These are phyloP conservation scores for Lecanosticta acicola DNA, from an alignment of 2,329 filamentous ascomycete genomes.

Conservation along the genomic window DNA sequence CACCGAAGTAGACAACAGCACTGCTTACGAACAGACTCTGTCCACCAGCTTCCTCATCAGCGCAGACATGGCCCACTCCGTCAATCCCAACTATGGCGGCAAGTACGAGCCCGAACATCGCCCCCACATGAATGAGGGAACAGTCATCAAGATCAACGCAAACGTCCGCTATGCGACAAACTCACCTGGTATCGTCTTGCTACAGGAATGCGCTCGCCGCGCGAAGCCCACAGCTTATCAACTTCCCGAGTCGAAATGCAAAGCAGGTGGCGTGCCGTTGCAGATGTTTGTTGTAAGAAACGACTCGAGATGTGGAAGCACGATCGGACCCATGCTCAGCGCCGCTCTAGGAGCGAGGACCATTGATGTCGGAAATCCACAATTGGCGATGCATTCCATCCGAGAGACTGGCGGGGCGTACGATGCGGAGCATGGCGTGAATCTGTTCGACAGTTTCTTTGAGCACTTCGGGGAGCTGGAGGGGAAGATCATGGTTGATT, in stretches of 20 bases:
- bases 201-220: conserved; percentile 74
- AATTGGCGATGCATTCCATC: conserved; percentile 95
- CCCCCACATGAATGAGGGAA: conserved; percentile 92
- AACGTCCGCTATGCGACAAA: conserved; percentile 97
- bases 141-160: conserved; percentile 96
- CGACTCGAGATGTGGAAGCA: conserved; percentile 89
- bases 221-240: conserved; percentile 42
- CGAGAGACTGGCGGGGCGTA: conserved; percentile 84
- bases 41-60: conserved; percentile 89
- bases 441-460: conserved; percentile 84
- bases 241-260: conserved; percentile 35
- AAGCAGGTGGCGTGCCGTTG: conserved; percentile 68
- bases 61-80: conserved; percentile 94
- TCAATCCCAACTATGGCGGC: conserved; percentile 87
- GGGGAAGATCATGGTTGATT: conserved; percentile 78
- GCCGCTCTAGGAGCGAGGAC: conserved; percentile 82
- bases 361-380: conserved; percentile 86
- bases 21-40: conserved; percentile 88
- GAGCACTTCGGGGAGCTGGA: conserved; percentile 77
- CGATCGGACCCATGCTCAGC: conserved; percentile 94
- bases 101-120: conserved; percentile 91
- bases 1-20: conserved; percentile 59
- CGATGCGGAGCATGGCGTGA: conserved; percentile 80
- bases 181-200: conserved; percentile 83
- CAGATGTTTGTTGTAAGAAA: conserved; percentile 96